Percentiles rank a stretch among this genome's conserved stretches.
Conservation (phyloP, 768 basidiomycete species). For the Mycena crocata region DNA sequence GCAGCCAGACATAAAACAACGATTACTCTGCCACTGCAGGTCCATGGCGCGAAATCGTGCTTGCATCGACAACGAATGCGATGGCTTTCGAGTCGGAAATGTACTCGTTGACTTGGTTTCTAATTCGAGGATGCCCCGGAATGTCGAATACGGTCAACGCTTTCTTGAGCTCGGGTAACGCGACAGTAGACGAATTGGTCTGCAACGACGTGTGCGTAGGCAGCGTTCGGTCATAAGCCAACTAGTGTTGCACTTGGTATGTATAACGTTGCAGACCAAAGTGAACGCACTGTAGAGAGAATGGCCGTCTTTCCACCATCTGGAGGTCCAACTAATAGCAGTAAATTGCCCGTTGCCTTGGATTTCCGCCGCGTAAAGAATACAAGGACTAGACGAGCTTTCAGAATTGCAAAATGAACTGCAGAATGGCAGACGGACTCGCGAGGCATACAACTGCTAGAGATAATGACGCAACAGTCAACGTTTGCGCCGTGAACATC, state of each 20-base stretch:
- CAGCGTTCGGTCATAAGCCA: constrained; percentile 71
- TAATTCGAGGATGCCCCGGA: constrained; percentile 87
- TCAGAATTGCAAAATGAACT: constrained; percentile 6
- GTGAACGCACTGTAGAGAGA: constrained; percentile 68
- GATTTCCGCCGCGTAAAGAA: constrained; percentile 58
- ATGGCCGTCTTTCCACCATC: constrained; percentile 89
- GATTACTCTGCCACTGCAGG: constrained; percentile 80
- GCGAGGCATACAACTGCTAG: constrained; percentile 56
- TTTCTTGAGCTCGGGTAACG: constrained; percentile 56
- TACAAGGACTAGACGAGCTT: constrained; percentile 51
- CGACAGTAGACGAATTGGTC: constrained; percentile 65
- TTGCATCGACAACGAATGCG: constrained; percentile 85
- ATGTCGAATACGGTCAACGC: constrained; percentile 73
- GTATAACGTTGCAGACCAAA: constrained; percentile 6
- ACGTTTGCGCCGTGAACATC: constrained; percentile 50
- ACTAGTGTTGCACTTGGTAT: constrained; percentile 51
- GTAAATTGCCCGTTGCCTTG: constrained; percentile 62
- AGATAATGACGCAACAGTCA: constrained; percentile 56
- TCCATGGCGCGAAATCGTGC: constrained; percentile 81
- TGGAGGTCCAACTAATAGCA: constrained; percentile 81
- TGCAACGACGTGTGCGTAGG: constrained; percentile 86
- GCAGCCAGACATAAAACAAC: constrained; percentile 10
- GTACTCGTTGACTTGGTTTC: constrained; percentile 78
- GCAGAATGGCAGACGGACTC: constrained; percentile 48
- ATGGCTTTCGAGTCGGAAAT: constrained; percentile 71